phyloP scores from a whole-genome alignment of 2,329 filamentous ascomycete species.

The Sarocladium kiliense region DNA sequence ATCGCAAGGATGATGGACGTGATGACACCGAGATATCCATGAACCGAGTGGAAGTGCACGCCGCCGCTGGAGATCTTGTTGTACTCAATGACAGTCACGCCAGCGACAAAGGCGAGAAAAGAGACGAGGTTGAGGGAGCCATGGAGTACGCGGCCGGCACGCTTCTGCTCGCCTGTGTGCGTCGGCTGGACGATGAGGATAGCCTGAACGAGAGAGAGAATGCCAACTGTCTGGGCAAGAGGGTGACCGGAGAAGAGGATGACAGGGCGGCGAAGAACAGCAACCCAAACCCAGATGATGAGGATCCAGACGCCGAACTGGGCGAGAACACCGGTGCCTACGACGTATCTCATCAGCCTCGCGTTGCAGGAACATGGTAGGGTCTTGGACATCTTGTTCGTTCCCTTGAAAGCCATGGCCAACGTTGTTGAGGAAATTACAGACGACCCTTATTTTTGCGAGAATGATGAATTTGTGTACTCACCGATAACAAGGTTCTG shows the following conservation, averaged over 20 bases:
- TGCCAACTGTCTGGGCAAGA: conserved; percentile 60
- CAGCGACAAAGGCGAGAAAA: conserved; percentile 56
- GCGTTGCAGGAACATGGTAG: not conserved
- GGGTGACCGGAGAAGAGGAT: conserved; percentile 88
- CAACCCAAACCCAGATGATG: conserved; percentile 69
- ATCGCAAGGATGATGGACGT: conserved; percentile 65
- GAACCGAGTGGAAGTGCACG: conserved; percentile 71
- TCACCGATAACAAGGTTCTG: conserved; percentile 72
- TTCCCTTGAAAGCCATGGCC: too few relatives aligned
- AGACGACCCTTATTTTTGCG: not conserved
- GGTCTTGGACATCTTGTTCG: not conserved
- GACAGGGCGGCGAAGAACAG: conserved; percentile 63
- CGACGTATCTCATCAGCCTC: not conserved
- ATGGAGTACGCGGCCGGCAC: conserved; percentile 55
- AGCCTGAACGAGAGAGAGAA: conserved; percentile 73
- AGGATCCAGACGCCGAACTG: conserved; percentile 76
- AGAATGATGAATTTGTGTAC: conserved; percentile 14
- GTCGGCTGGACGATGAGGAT: conserved; percentile 87
- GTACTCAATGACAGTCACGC: conserved; percentile 68
- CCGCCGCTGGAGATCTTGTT: conserved; percentile 72
- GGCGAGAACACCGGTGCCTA: conserved; percentile 76
- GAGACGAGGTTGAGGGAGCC: conserved; percentile 63
- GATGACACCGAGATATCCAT: conserved; percentile 76
- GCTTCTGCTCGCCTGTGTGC: conserved; percentile 69
- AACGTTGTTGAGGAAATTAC: too few relatives aligned